Base-by-base conservation (phyloP, 2,329 filamentous ascomycete genomes). In the Fusarium sp. region DNA sequence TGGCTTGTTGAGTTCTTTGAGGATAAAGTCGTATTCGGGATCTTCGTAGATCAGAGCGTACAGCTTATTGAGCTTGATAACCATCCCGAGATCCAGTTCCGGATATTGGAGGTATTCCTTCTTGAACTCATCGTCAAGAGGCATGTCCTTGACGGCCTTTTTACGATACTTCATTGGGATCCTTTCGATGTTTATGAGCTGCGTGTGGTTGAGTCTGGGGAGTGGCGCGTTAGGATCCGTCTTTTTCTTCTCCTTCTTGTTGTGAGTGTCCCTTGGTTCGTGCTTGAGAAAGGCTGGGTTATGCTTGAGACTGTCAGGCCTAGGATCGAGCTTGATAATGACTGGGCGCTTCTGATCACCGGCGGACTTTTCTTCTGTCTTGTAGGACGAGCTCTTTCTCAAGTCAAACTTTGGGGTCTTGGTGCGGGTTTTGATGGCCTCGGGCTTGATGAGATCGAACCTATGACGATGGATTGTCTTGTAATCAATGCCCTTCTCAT, bases 21-120 rank as follows among this genome's bases (percentile, higher is more conserved):
- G 17, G 19, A 56, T 19, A 13, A 2, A 6, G n/a, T 19, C 17
- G 19, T 40, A 53, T 2, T 38, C 31, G 7, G 19, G 17, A 13
- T 42, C 24, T 9, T 59, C 14, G 3, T 24, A 5, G 24, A 64
- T 49, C 4, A 15, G 11, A 22, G 39, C 61, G 21, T 58, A 64
- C 15, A 65, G 22, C 17, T 36, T 22, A 22, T 64, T 64, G 39
- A 64, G 61, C 33, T 59, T 59, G 24, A 34, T n/a, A 31, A 64
- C 64, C 19, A 65, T 24, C 5, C 31, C 8, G 15, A 45, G 28
- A 22, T 17, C 50, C 33, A 62, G 24, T 26, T 50, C 19, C 19
- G 19, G 19, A 14, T 40, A 8, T n/a, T 21, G 11, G 11, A 39
- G 21, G 10, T 58, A 64, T 9, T 64, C 51, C 34, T 46, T 64